Percentiles rank a stretch among this genome's conserved stretches.
Evolutionary conservation across 2,329 filamentous ascomycete species (phyloP).

Genomic region (Rasamsonia emersonii): DNA sequence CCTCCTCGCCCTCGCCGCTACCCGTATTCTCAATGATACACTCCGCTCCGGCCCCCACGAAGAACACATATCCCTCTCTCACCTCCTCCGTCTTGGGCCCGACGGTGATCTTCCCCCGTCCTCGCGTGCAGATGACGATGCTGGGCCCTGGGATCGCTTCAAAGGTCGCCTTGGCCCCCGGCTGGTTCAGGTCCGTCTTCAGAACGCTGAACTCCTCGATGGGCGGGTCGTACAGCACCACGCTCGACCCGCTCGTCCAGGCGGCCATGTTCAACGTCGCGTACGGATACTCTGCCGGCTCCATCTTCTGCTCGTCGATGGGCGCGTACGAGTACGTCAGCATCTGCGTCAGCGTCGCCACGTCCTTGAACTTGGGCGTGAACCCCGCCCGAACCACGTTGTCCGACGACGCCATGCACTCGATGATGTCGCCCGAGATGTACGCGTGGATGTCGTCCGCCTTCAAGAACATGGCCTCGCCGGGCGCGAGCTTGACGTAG

Average conservation of each 20-base stretch:
- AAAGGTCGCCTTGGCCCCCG: constrained; percentile 76
- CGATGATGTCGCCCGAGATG: constrained; percentile 69
- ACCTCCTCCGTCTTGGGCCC: constrained; percentile 71
- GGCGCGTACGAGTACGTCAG: constrained; percentile 93
- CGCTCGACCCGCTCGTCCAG: constrained; percentile 67
- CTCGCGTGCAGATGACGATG: constrained; percentile 82
- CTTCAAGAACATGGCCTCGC: constrained; percentile 91
- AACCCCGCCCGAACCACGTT: constrained; percentile 96
- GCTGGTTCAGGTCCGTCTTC: constrained; percentile 61
- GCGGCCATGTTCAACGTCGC: constrained; percentile 70
- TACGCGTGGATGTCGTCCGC: constrained; percentile 98
- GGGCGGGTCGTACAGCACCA: constrained; percentile 80
- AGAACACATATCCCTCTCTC: constrained; percentile 66
- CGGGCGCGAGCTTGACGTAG: constrained; percentile 76
- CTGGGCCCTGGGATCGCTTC: constrained; percentile 81
- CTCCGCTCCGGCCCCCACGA: constrained; percentile 82
- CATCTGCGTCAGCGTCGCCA: constrained; percentile 78
- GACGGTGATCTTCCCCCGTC: constrained; percentile 74
- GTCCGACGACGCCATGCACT: constrained; percentile 99
- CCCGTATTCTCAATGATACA: constrained; percentile 61
- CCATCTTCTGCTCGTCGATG: constrained; percentile 91
- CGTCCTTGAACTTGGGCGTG: constrained; percentile 98
- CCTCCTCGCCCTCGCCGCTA: constrained; percentile 44
- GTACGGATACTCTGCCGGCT: constrained; percentile 76
- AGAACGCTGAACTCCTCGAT: constrained; percentile 95